phyloP scores from a whole-genome alignment of 345 rosid species.

The Noccaea caerulescens region DNA sequence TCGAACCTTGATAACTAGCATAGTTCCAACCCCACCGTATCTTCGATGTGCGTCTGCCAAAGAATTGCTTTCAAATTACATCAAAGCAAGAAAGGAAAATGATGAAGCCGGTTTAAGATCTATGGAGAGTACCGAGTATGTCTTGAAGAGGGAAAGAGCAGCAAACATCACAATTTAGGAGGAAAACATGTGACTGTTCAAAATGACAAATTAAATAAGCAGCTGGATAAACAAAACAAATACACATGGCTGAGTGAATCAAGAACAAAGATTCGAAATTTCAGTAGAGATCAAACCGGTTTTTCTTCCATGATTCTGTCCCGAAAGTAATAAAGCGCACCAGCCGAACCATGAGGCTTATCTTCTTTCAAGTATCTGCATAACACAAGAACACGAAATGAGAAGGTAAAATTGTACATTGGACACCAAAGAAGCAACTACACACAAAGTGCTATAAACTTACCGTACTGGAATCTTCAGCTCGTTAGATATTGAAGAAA shows the following conservation, averaged over 20 bases:
- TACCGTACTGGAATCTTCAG: slow-evolving; percentile 82
- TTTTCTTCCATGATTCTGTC: slow-evolving; percentile 75
- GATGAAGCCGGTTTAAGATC: background rate
- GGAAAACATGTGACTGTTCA: slow-evolving; percentile 69
- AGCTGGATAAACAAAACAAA: slow-evolving; percentile 12
- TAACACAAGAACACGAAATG: slow-evolving; percentile 35
- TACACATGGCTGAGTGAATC: background rate
- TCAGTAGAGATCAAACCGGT: slow-evolving; percentile 53
- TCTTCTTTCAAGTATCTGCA: slow-evolving; percentile 75
- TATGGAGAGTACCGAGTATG: slow-evolving; percentile 62
- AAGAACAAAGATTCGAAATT: background rate
- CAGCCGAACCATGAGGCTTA: slow-evolving; percentile 87
- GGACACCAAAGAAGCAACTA: background rate
- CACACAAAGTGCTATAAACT: slow-evolving; percentile 4
- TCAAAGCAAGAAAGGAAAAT: background rate
- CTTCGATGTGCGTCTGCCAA: slow-evolving; percentile 68
- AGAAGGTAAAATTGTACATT: background rate
- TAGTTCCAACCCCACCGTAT: slow-evolving; percentile 78
- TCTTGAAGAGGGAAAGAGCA: slow-evolving; percentile 78
- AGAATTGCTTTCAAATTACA: background rate
- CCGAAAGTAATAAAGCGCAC: slow-evolving; percentile 76
- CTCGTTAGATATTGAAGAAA: slow-evolving; percentile 79
- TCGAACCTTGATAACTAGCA: slow-evolving; percentile 77
- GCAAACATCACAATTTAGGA: slow-evolving; percentile 85
- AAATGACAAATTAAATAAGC: background rate